Percentiles rank a stretch among this genome's conserved stretches.
These are phyloP conservation scores for Spinellus fusiger DNA, from an alignment of 192 early-diverging fungal species.

Conservation along the genomic window DNA sequence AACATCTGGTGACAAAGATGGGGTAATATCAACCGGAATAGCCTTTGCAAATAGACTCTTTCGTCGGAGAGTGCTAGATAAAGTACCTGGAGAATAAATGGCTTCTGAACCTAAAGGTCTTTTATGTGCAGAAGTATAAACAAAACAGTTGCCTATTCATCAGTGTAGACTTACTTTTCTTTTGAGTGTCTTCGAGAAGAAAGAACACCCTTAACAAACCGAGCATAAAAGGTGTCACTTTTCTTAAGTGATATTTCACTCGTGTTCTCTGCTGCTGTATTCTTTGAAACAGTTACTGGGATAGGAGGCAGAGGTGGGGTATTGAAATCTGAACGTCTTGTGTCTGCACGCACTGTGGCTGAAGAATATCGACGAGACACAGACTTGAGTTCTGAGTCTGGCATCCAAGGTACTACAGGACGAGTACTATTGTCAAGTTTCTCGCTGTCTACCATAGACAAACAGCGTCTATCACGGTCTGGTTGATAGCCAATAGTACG, in stretches of 20 bases:
- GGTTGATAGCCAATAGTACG: constrained; percentile 13
- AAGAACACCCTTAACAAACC: constrained; percentile 15
- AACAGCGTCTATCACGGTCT: constrained; percentile 15
- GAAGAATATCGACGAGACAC: constrained; percentile 1
- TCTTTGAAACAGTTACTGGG: background rate
- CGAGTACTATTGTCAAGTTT: background rate
- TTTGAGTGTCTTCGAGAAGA: constrained; percentile 12
- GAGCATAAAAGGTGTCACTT: constrained; percentile 20
- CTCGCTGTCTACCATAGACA: constrained; percentile 18
- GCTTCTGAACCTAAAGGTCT: background rate
- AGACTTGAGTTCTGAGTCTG: background rate
- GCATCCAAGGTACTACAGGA: constrained; percentile 9
- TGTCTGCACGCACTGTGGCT: constrained; percentile 7
- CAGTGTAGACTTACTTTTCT: constrained; percentile 5
- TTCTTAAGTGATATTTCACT: constrained; percentile 12
- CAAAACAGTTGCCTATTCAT: background rate
- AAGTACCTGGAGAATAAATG: constrained; percentile 1
- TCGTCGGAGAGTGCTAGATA: constrained; percentile 24
- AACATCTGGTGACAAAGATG: background rate
- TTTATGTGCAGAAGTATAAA: background rate
- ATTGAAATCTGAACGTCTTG: constrained; percentile 1
- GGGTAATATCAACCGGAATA: background rate
- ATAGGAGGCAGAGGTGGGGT: constrained; percentile 5
- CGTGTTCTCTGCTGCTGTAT: background rate
- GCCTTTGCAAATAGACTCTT: constrained; percentile 22